Evolutionary conservation across 371 early-diverging fungal genomes (phyloP), one percentile per base, ranked within the genome.

Genomic region (Mortierella sp.): DNA sequence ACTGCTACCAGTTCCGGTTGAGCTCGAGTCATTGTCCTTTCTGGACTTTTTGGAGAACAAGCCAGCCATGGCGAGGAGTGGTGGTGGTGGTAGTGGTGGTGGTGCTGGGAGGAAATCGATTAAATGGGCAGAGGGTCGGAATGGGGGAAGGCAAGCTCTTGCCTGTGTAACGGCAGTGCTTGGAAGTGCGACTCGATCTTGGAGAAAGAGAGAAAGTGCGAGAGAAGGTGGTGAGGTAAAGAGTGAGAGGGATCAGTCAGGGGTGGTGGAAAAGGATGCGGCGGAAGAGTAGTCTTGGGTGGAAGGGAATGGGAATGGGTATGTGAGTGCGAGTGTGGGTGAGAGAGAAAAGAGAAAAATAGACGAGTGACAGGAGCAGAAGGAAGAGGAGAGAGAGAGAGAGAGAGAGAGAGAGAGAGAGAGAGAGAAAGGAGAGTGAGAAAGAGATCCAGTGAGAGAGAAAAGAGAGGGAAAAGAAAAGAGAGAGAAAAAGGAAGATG

Each of bases 11-110:
- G 48, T 72, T 18, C 52, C 21, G 55, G 64, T 64, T 19, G 64
- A 30, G 2, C 60, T 25, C 21, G 72, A 71, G 28, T 75, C 72
- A 46, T 60, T 57, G 52, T 73, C 73, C 64, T 69, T 69, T 50
- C 72, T 79, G 59, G 26, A 62, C 80, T 79, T 79, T 72, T 66
- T 79, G 15, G 80, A 73, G 66, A 79, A 79, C 21, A 79, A 67
- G 37, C 80, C 80, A 15, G 80, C 73, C 80, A 79, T 63, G 7
- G 45, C 25, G n/a, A 11, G 7, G 1, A 1, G 14, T 19, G n/a
- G n/a, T n/a, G n/a, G n/a, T n/a, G n/a, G n/a, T n/a, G n/a, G n/a
- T n/a, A n/a, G n/a, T n/a, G n/a, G n/a, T n/a, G n/a, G n/a, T n/a
- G n/a, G n/a, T n/a, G n/a, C n/a, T n/a, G n/a, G n/a, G n/a, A n/a